phyloP scores from a whole-genome alignment of 352 stramenopile species.

The Globisporangium emineosum region DNA sequence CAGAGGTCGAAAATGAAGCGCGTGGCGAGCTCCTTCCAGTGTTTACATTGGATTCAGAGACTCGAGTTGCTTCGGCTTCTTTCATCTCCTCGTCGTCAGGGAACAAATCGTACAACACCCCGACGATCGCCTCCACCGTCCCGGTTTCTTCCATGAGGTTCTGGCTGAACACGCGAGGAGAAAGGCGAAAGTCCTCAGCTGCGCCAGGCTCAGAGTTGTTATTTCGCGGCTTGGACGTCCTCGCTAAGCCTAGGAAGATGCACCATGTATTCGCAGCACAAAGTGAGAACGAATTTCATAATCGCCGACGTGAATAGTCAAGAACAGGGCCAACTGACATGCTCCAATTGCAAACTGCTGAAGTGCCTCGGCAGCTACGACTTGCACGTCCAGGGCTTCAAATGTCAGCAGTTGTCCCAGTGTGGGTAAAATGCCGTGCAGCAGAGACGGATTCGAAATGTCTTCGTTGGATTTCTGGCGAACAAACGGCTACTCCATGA shows the following conservation, averaged over 20 bases:
- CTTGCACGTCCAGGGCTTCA: constrained; percentile 53
- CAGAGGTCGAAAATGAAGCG: neutral
- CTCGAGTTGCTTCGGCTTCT: neutral
- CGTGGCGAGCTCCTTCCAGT: neutral
- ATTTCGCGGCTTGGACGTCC: constrained; percentile 24
- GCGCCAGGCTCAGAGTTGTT: constrained; percentile 29
- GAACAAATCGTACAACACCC: constrained; percentile 69
- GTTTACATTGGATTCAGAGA: neutral
- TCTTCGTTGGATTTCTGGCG: constrained; percentile 79
- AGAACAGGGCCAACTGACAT: constrained; percentile 40
- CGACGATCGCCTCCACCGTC: constrained; percentile 52
- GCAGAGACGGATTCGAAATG: constrained; percentile 50
- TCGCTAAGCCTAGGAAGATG: constrained; percentile 30
- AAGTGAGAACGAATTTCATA: neutral
- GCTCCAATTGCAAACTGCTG: constrained; percentile 55
- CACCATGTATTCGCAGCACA: neutral
- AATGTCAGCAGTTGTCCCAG: constrained; percentile 63
- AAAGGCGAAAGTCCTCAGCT: constrained; percentile 52
- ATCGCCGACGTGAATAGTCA: neutral
- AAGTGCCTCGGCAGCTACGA: constrained; percentile 53
- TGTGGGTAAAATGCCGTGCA: constrained; percentile 45
- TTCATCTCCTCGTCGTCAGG: constrained; percentile 37
- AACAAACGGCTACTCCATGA: constrained; percentile 48
- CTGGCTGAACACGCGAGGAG: constrained; percentile 58
- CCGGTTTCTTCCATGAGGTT: constrained; percentile 69